These are phyloP conservation scores for Poa pratensis DNA, from an alignment of 176 grass and related monocot genomes.

Conservation along the genomic window DNA sequence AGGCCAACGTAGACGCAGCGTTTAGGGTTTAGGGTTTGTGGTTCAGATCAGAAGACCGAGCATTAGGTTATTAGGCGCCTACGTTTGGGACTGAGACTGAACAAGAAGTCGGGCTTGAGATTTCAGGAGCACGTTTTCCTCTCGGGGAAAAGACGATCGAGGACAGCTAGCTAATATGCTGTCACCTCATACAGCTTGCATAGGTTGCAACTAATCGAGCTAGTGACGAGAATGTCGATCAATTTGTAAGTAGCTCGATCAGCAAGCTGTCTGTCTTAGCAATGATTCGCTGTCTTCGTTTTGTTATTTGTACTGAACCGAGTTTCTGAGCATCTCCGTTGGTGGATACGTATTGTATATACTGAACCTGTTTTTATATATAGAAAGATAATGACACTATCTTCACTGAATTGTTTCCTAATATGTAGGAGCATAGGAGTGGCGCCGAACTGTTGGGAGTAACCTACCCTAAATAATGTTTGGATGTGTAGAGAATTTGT, in stretches of 20 bases:
- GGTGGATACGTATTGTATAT: slow-evolving; percentile 29
- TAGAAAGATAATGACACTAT: slow-evolving; percentile 4
- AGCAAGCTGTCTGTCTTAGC: slow-evolving; percentile 15
- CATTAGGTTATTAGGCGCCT: neutral
- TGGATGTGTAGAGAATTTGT: neutral
- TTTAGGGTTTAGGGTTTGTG: no score
- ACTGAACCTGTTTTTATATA: neutral
- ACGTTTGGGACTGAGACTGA: neutral
- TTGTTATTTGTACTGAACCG: slow-evolving; percentile 40
- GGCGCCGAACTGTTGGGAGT: neutral
- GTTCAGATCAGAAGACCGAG: neutral
- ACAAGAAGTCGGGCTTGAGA: neutral
- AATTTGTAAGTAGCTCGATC: slow-evolving; percentile 10
- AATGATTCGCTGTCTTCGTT: slow-evolving; percentile 41
- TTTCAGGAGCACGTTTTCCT: slow-evolving; percentile 33
- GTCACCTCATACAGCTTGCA: slow-evolving; percentile 40
- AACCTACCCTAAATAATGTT: no score
- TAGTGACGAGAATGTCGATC: slow-evolving; percentile 15
- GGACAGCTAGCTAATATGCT: slow-evolving; percentile 9
- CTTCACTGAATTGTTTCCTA: neutral
- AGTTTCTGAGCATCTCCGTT: slow-evolving; percentile 36
- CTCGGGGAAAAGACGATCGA: neutral
- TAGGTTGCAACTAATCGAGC: slow-evolving; percentile 39
- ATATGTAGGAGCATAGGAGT: neutral
- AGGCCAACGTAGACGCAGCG: no score